A percentile compares a stretch with the other conserved stretches of the same genome.
Conservation (phyloP, 1,139 yeast species). For the Pichia sp. region DNA sequence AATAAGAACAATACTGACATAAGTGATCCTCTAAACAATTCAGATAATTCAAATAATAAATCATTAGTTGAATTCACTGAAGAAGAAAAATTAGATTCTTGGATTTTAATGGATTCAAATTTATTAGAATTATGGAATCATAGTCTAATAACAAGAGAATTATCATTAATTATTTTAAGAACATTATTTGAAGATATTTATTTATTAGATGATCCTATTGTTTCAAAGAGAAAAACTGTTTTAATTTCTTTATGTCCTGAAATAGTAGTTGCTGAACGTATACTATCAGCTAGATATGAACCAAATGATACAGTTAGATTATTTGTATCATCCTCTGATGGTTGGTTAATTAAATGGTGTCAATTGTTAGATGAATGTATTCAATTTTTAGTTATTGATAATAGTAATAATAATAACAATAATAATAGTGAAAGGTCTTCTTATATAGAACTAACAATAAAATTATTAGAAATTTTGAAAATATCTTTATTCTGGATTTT, state of each 20-base stretch:
- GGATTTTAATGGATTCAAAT: constrained; percentile 83
- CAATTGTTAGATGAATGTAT: constrained; percentile 51
- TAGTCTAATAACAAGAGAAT: constrained; percentile 59
- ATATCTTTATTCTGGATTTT: constrained; percentile 90
- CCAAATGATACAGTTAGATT: constrained; percentile 55
- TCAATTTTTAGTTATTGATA: constrained; percentile 19
- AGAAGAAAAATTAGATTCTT: constrained; percentile 57
- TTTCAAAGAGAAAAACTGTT: constrained; percentile 71
- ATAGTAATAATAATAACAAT: background rate
- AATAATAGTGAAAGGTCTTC: constrained; percentile 3
- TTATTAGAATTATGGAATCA: constrained; percentile 69
- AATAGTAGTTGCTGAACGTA: constrained; percentile 65
- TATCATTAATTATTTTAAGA: constrained; percentile 70
- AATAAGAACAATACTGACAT: constrained; percentile 3
- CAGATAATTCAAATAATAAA: constrained; percentile 24
- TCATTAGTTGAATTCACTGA: constrained; percentile 23
- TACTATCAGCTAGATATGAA: constrained; percentile 64
- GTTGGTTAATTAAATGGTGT: constrained; percentile 86
- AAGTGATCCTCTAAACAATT: background rate
- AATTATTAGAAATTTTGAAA: constrained; percentile 74
- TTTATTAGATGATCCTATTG: constrained; percentile 83
- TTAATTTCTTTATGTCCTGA: constrained; percentile 79
- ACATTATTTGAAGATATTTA: constrained; percentile 94
- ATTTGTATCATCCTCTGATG: constrained; percentile 62
- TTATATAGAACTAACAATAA: constrained; percentile 44